phyloP scores from a whole-genome alignment of 108 stramenopile genomes.

The Cyclostephanos tholiformis region DNA sequence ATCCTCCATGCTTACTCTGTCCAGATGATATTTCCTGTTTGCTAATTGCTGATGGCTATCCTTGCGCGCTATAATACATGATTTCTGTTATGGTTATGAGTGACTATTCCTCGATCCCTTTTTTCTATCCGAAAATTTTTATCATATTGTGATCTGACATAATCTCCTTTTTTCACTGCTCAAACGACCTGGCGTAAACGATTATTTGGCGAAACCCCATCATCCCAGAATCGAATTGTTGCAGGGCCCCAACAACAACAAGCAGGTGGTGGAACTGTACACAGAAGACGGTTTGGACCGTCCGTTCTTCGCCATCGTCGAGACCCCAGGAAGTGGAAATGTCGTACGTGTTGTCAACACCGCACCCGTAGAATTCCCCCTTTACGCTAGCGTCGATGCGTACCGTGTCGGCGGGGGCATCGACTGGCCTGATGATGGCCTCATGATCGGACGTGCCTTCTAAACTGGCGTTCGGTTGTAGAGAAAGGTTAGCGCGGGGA shows the following conservation, averaged over 20 bases:
- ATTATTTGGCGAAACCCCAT: conserved; percentile 81
- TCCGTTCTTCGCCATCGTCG: conserved; percentile 77
- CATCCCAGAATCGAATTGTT: conserved; percentile 75
- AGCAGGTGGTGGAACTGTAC: conserved; percentile 84
- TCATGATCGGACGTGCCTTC: conserved; percentile 51
- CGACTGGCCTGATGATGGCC: conserved; percentile 51
- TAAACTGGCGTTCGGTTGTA: conserved; percentile 15
- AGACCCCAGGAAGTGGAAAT: conserved; percentile 81
- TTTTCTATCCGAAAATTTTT: background rate
- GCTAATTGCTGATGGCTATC: background rate
- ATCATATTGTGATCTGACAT: background rate
- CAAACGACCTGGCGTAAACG: conserved; percentile 66
- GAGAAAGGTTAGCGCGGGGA: background rate
- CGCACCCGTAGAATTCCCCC: conserved; percentile 82
- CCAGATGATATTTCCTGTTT: background rate
- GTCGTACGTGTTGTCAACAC: conserved; percentile 81
- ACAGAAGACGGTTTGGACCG: conserved; percentile 80
- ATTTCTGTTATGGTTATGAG: background rate
- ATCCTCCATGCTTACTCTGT: background rate
- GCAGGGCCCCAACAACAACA: conserved; percentile 89
- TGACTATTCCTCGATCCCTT: background rate
- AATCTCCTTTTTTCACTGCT: background rate
- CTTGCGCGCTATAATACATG: background rate
- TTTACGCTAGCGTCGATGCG: conserved; percentile 73
- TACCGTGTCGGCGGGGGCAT: conserved; percentile 60